A percentile compares a stretch with the other conserved stretches of the same genome.
Evolutionary conservation across 2,329 filamentous ascomycete genomes (phyloP).

Genomic region (Penicillium sp.): DNA sequence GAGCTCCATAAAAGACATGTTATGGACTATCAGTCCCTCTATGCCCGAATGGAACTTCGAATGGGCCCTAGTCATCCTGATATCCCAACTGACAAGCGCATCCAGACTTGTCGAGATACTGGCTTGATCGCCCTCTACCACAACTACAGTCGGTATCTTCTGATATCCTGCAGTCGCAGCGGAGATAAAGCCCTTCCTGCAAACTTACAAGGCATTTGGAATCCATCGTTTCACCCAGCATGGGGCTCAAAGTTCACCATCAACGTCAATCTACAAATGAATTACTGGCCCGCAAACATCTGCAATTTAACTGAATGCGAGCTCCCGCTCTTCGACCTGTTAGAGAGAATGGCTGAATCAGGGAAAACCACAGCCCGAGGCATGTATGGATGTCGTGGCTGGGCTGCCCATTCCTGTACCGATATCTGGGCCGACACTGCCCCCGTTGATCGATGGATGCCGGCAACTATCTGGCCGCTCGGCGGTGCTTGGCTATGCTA

Average conservation of each 20-base stretch:
- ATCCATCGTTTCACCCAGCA: constrained; percentile 45
- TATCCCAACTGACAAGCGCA: constrained; percentile 32
- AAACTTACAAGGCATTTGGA: constrained; percentile 60
- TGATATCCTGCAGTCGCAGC: constrained; percentile 54
- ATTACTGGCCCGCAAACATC: constrained; percentile 57
- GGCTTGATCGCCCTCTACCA: constrained; percentile 55
- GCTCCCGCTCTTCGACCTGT: constrained; percentile 42
- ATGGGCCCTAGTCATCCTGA: constrained; percentile 23
- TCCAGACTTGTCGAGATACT: constrained; percentile 43
- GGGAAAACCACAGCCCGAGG: constrained; percentile 54
- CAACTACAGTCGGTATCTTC: constrained; percentile 53
- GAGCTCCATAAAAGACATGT: constrained; percentile 31
- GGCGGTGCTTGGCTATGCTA: constrained; percentile 60
- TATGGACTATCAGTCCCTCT: constrained; percentile 35
- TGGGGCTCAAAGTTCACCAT: constrained; percentile 59
- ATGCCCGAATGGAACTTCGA: constrained; percentile 29
- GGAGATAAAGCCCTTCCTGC: constrained; percentile 49
- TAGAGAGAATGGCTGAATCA: constrained; percentile 35
- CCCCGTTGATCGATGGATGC: constrained; percentile 47
- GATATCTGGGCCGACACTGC: constrained; percentile 60
- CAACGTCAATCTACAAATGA: constrained; percentile 63
- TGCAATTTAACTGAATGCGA: constrained; percentile 49
- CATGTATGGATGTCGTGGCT: constrained; percentile 56
- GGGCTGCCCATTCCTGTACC: constrained; percentile 57
- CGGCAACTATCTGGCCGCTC: constrained; percentile 42